A percentile compares a stretch with the other conserved stretches of the same genome.
Evolutionary conservation across 164 flowering plant species (phyloP).

Genomic region (Sextonia rubra): DNA sequence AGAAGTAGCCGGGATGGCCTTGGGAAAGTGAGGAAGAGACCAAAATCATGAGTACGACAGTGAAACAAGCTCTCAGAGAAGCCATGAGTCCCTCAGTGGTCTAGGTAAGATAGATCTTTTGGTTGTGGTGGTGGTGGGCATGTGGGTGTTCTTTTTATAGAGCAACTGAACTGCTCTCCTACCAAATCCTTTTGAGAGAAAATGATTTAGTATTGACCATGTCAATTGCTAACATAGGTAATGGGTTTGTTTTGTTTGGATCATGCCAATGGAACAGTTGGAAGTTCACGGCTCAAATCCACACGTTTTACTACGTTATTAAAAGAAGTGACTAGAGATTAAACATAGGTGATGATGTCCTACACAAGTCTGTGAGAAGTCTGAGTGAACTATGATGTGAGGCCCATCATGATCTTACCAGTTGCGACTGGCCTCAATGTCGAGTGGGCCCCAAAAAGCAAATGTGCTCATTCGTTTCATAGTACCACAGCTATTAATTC

Average conservation of each 20-base stretch:
- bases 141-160: conserved; percentile 1
- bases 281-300: not conserved
- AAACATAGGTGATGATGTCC: not conserved
- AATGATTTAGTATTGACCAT: not conserved
- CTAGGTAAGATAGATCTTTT: not conserved
- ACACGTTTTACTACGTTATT: not conserved
- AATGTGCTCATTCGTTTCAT: no score
- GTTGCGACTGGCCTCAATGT: not conserved
- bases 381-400: no score
- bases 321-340: not conserved
- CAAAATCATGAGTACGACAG: conserved; percentile 14
- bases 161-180: conserved; percentile 5
- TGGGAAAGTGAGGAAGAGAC: conserved; percentile 32
- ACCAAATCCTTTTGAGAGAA: conserved; percentile 11
- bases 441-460: not conserved
- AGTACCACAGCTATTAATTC: no score
- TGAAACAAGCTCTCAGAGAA: conserved; percentile 1
- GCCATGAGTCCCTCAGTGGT: conserved; percentile 1
- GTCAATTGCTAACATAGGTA: conserved; percentile 3
- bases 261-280: not conserved
- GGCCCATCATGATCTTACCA: not conserved
- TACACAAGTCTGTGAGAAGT: not conserved
- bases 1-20: conserved; percentile 47
- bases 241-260: not conserved
- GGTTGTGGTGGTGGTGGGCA: not conserved